phyloP scores from a whole-genome alignment of 2,329 filamentous ascomycete genomes.

The Diaporthe nobilis region DNA sequence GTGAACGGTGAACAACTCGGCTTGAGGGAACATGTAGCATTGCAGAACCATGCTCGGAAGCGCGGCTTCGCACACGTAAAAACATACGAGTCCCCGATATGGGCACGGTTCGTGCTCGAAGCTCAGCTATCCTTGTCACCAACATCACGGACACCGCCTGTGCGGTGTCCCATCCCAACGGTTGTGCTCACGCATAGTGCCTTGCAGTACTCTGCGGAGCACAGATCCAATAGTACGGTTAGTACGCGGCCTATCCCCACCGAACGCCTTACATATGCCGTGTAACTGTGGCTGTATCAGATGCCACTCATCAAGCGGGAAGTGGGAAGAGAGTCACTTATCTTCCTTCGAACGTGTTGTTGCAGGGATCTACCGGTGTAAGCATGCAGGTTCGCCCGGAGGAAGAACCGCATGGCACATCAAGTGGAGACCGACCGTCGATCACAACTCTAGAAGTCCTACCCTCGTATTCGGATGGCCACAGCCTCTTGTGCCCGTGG shows the following conservation, averaged over 20 bases:
- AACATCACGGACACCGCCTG: not conserved
- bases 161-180: not conserved
- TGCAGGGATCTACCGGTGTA: not conserved
- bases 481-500: not conserved
- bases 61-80: not conserved
- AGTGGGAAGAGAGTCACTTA: not conserved
- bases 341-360: not conserved
- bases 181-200: not conserved
- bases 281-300: not conserved
- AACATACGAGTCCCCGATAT: not conserved
- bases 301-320: not conserved
- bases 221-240: not conserved
- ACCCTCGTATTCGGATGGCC: not conserved
- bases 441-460: not conserved
- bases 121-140: not conserved
- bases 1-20: not conserved
- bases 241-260: slow-evolving; percentile 3
- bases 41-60: not conserved
- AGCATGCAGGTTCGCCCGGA: slow-evolving; percentile 9
- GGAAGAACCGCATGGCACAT: not conserved
- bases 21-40: not conserved
- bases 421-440: not conserved
- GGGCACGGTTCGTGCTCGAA: not conserved
- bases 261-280: not conserved
- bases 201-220: not conserved